Base-by-base conservation (phyloP, 2,329 filamentous ascomycete genomes). In the Plenodomus biglobosus region DNA sequence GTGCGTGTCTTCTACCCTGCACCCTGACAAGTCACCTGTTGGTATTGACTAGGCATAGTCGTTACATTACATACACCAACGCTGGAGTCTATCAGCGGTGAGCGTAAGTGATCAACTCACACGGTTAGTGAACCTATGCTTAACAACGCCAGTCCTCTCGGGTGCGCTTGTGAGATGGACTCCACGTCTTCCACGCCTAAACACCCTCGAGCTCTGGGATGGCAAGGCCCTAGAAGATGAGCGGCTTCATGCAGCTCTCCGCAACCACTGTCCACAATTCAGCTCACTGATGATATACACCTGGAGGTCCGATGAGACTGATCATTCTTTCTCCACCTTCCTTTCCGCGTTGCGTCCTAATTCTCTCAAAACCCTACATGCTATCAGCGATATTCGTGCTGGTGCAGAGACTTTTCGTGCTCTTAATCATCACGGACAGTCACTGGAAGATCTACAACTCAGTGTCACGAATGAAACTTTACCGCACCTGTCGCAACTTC, bases 251-350 rank as follows among this genome's bases (percentile, higher is more conserved):
- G 70, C 73, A 11, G 76, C 81, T 2, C 80, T 90, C 40, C 74
- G 77, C 19, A 65, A 77, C 19, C 74, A 80, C 56, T 90, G 86
- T 56, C 82, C 82, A 1, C 72, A 78, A 8, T 86, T 90, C 57
- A 76, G 77, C 37, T 78, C 80, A 34, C 68, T 90, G 18, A 80
- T 76, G 20, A 82, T 86, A 46, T 85, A 79, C 52, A 74, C 66
- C 36, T 81, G 77, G 78, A 72, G 60, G 42, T 71, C 73, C 20
- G 61, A 69, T 0, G 75, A 78, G n/a, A 76, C 79, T 6, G 85
- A 88, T 50, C 69, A 77, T 21, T 75, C 81, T 35, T 73, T 87
- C 41, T 79, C 83, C 1, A 71, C 73, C 2, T 86, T 88, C 59
- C 75, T 89, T 39, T 71, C 71, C 19, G 74, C 75, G 1, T 74